Base-by-base conservation (phyloP, 805 yeast species). In the Clavispora vitiphila region DNA sequence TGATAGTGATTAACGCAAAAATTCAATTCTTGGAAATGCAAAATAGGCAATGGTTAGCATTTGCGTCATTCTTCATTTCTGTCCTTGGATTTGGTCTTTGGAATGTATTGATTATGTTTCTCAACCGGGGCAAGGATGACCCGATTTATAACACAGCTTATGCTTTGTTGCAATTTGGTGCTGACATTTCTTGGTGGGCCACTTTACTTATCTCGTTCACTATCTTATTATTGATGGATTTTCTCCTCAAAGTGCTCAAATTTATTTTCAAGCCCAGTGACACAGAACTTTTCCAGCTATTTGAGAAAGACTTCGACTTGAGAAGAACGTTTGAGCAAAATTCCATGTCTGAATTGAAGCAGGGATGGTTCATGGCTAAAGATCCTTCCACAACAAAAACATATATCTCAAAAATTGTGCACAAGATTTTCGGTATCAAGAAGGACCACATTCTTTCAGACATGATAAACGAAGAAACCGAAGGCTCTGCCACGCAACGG, bases 121-220 rank as follows among this genome's bases (percentile, higher is more conserved):
- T 90, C n/a, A 83, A 86, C 58, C 67, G 62, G 54, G 62, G 56
- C 50, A 29, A 29, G 8, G 76, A 56, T 39, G 71, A 72, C 25
- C 65, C 77, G 41, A 85, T 86, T 11, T 89, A 78, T 61, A 86
- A 77, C 58, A 96, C 86, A 2, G 68, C 71, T 7, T 71, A 76
- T 46, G 95, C 93, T 2, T 68, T 93, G 37, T 62, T 80, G 37
- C 78, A 78, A 39, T 88, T 87, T 66, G 98, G 98, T 18, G 62
- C 50, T 16, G 97, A 93, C 57, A 59, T 70, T n/a, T 73, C 86
- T 1, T 91, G 89, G 79, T 93, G 98, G 98, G 86, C 87, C 1
- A 62, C 87, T 0, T 64, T 86, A 25, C 55, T 87, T 23, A 71
- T 81, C 1, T 57, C 85, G 15, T 59, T 71, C 1, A 63, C 77